Conservation (phyloP, 768 basidiomycete genomes). For the Dioszegia hungarica region DNA sequence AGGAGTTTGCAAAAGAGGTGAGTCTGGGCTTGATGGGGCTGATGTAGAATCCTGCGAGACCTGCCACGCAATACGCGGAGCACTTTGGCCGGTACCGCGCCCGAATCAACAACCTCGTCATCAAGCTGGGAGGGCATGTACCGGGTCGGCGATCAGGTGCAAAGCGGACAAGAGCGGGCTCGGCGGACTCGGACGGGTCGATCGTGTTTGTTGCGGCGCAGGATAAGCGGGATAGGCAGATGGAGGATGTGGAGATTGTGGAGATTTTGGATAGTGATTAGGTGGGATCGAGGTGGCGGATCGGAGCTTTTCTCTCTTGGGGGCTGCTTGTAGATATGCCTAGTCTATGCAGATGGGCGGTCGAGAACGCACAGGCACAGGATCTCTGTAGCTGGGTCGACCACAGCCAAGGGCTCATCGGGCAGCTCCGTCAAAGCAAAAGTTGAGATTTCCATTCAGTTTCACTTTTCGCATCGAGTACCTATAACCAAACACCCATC, state of each 20-base stretch:
- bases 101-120: constrained; percentile 11
- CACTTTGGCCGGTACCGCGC: constrained; percentile 7
- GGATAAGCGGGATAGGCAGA: background rate
- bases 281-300: too few species aligned
- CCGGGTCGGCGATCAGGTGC: background rate
- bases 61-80: constrained; percentile 2
- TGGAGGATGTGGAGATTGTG: background rate
- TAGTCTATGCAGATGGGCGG: too few species aligned
- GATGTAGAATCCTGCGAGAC: constrained; percentile 6
- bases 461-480: too few species aligned
- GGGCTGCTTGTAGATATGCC: background rate
- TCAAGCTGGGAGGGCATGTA: background rate
- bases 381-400: too few species aligned
- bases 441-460: too few species aligned
- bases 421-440: too few species aligned
- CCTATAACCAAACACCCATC: too few species aligned
- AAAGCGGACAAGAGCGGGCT: background rate
- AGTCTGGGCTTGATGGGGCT: background rate
- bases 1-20: constrained; percentile 5
- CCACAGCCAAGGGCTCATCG: too few species aligned
- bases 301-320: too few species aligned
- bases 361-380: too few species aligned
- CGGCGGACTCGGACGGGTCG: background rate
- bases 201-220: background rate
- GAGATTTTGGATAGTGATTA: background rate